A percentile compares a stretch with the other conserved stretches of the same genome.
phyloP scores from a whole-genome alignment of 305 asterid genomes.

The Fraxinus baroniana region DNA sequence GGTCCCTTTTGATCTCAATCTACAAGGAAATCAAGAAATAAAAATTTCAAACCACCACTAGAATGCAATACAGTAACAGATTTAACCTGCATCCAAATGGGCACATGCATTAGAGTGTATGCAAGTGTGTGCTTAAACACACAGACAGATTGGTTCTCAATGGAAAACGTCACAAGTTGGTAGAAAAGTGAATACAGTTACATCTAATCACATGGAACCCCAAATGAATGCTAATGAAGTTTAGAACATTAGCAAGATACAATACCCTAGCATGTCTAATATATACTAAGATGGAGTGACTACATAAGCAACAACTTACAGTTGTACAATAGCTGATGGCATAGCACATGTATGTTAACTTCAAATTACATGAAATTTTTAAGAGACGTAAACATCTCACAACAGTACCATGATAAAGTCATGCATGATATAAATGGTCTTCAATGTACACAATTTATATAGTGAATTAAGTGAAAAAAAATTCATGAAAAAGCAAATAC shows the following conservation, averaged over 20 bases:
- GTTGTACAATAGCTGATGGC: background rate
- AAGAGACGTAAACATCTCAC: background rate
- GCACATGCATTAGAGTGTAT: background rate
- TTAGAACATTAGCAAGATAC: background rate
- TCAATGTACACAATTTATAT: background rate
- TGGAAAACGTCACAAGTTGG: background rate
- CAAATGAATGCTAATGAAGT: background rate
- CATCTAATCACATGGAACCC: background rate
- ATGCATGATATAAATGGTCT: slow-evolving; percentile 9
- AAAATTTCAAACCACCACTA: background rate
- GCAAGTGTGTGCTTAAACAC: background rate
- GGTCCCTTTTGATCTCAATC: slow-evolving; percentile 85
- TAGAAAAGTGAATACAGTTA: background rate
- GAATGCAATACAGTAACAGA: background rate
- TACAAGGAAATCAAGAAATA: slow-evolving; percentile 28
- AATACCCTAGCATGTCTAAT: background rate
- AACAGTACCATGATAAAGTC: slow-evolving; percentile 6
- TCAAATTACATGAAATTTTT: background rate
- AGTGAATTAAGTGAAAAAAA: slow-evolving; percentile 11
- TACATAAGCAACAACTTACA: background rate
- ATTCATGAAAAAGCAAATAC: background rate
- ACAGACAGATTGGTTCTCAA: background rate
- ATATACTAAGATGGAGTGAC: background rate
- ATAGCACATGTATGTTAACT: background rate
- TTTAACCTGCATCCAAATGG: background rate